A percentile compares a stretch with the other conserved stretches of the same genome.
phyloP scores from a whole-genome alignment of 225 moss, liverwort and hornwort species.

The Bryum argenteum region DNA sequence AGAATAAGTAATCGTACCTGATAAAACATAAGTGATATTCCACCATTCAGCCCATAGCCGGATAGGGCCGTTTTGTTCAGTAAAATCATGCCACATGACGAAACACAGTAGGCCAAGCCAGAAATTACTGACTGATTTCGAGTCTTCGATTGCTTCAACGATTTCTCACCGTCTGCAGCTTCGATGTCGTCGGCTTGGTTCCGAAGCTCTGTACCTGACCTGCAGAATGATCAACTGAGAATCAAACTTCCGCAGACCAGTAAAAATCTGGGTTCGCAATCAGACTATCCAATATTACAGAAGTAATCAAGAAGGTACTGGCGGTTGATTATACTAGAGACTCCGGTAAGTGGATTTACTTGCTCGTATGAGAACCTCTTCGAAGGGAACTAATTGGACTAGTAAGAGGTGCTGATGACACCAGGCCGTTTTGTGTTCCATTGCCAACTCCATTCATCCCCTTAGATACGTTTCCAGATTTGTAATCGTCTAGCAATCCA shows the following conservation, averaged over 20 bases:
- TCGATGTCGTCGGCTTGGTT: conserved; percentile 58
- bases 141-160: conserved; percentile 57
- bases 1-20: conserved; percentile 61
- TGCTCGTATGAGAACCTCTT: conserved; percentile 67
- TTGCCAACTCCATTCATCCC: conserved; percentile 43
- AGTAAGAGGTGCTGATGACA: conserved; percentile 39
- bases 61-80: conserved; percentile 95
- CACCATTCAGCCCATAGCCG: conserved; percentile 83
- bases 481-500: conserved; percentile 49
- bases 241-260: conserved; percentile 22
- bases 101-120: conserved; percentile 83
- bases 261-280: background rate
- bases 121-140: conserved; percentile 80
- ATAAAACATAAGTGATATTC: conserved; percentile 95
- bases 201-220: conserved; percentile 56
- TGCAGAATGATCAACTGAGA: conserved; percentile 28
- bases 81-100: conserved; percentile 98
- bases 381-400: conserved; percentile 62
- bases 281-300: background rate
- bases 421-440: conserved; percentile 54
- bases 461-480: conserved; percentile 38
- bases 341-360: conserved; percentile 42
- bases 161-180: conserved; percentile 50
- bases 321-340: background rate
- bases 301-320: conserved; percentile 6